Base-by-base conservation (phyloP, 2,329 filamentous ascomycete genomes). In the Aspergillus spinulosporus region DNA sequence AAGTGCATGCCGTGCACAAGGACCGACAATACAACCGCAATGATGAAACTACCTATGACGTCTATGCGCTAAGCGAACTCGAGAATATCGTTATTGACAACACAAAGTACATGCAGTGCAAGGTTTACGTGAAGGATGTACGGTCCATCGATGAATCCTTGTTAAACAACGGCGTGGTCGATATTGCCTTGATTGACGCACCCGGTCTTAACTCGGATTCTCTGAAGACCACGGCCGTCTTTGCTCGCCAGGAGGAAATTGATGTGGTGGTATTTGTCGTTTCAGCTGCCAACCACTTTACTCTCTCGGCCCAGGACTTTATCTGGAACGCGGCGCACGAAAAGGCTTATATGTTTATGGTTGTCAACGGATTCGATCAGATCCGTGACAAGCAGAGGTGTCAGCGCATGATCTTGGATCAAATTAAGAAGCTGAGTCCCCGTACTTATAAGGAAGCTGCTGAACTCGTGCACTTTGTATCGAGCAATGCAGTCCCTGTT, bases 211-310 rank as follows among this genome's bases (percentile, higher is more conserved):
- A 99, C 74, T 91, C 90, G 21, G 93, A 99, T 72, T 97, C 93
- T 1, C 86, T 96, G 45, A 96, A 97, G 77, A 99, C 94, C 0
- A 99, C 94, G 1, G 94, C 94, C 15, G 89, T 99, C 5, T 99
- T 99, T 73, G 94, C 94, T 26, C 84, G 94, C 56, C 94, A 99
- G 70, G 94, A 99, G 73, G 94, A 99, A 75, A 99, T 99, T 61
- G 94, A 99, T 66, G 94, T 99, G 0, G 94, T 99, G 1, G 92
- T 99, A 0, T 99, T 99, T 66, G 94, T 99, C 34, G 94, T 99
- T 4, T 97, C 92, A 8, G 94, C 94, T 2, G 92, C 93, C 28
- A 99, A 99, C 64, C 94, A 99, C 74, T 97, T 99, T 70, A 99
- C 94, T 0, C 86, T 96, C 53, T 96, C 94, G 0, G 92, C 94